Evolutionary conservation across 306 rosid species (phyloP), one percentile per base, ranked within the genome.

Genomic region (Clitoria ternatea): DNA sequence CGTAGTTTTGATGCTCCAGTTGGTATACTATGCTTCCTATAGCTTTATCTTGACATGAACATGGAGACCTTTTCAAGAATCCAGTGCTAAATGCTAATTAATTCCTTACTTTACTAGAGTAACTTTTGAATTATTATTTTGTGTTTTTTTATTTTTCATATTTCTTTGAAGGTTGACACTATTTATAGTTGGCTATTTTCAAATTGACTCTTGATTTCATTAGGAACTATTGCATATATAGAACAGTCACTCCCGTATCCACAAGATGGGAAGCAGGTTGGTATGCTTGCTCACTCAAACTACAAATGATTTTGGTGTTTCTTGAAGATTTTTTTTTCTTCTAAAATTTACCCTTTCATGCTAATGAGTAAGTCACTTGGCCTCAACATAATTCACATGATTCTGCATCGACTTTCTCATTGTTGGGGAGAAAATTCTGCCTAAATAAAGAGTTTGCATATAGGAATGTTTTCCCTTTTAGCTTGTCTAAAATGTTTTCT

Each of bases 261-360:
- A 36, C 75, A 85, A 74, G 98, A 92, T 73, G 98, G 98, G 56
- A 92, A 92, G 81, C 98, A 84, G 96, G 98, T 92, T 80, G 20
- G 80, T 48, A 27, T 45, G 44, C 35, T 57, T 36, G 32, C 42
- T 73, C 47, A 22, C 42, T 73, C 47, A 22, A 65, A 43, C 32
- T 49, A 17, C 22, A 61, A 49, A 7, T 4, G 61, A 14, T 47
- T 43, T 54, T 53, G 29, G 13, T 10, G 17, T 13, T 50, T 48
- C 69, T 9, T 2, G 9, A 29, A 24, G 52, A 39, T 47, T 27
- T 64, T 48, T 17, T 64, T 23, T 74, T 44, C 45, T 35, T 49
- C n/a, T n/a, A n/a, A n/a, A 14, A 48, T 53, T 48, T 36, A 12
- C 56, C 13, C 14, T 73, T 66, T 57, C 60, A 30, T 74, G 8